A percentile compares a stretch with the other conserved stretches of the same genome.
phyloP scores from a whole-genome alignment of 148 eudicot genomes.

The Bassia scoparia region DNA sequence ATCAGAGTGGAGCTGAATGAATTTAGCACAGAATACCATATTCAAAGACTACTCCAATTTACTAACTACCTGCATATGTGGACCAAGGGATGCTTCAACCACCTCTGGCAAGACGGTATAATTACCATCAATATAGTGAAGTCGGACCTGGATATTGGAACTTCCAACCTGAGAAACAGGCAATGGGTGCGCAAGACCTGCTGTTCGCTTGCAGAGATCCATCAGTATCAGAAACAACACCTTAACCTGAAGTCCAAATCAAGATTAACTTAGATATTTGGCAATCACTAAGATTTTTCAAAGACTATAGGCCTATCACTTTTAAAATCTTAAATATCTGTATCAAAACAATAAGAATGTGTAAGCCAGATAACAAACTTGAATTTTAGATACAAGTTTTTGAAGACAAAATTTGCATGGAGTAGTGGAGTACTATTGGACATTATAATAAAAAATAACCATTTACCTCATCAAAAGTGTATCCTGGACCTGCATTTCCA shows the following conservation, averaged over 20 bases:
- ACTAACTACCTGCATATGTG: slow-evolving; percentile 86
- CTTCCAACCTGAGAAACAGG: slow-evolving; percentile 96
- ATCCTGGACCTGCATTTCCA: slow-evolving; percentile 99
- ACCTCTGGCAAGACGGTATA: slow-evolving; percentile 95
- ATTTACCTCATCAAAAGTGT: slow-evolving; percentile 92
- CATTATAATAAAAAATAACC: too few relatives aligned
- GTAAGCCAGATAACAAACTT: neutral
- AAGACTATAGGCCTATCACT: neutral
- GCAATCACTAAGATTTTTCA: neutral
- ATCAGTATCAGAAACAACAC: slow-evolving; percentile 88
- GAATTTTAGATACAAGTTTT: neutral
- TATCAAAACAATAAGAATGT: neutral
- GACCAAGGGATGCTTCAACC: slow-evolving; percentile 98
- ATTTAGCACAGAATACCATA: neutral
- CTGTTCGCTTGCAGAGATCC: slow-evolving; percentile 89
- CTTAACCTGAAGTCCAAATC: slow-evolving; percentile 59
- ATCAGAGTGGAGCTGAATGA: neutral
- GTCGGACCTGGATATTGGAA: slow-evolving; percentile 78
- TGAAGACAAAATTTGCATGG: neutral
- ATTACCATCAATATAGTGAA: slow-evolving; percentile 91
- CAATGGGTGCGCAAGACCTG: slow-evolving; percentile 72
- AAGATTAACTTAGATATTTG: neutral
- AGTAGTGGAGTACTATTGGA: too few relatives aligned
- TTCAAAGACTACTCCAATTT: neutral
- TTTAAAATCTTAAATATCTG: neutral